Evolutionary conservation across 805 yeast genomes (phyloP).

Genomic region (Ogataea neopini): DNA sequence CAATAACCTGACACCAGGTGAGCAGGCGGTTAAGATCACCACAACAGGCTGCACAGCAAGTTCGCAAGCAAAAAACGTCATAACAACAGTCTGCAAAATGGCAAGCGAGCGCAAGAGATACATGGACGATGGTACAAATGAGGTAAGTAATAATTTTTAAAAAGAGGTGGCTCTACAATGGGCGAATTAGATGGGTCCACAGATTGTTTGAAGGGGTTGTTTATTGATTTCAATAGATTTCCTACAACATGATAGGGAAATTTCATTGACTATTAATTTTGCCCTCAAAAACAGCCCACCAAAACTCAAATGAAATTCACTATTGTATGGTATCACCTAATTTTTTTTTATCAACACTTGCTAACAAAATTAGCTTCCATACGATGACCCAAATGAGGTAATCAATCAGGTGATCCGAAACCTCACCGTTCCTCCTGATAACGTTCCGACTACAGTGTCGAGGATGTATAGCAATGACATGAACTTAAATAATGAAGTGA

Average conservation of each 20-base stretch:
- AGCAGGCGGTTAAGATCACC: not conserved
- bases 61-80: not conserved
- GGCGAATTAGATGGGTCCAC: not conserved
- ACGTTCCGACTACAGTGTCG: conserved; percentile 67
- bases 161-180: not conserved
- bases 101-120: conserved; percentile 28
- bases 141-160: conserved; percentile 18
- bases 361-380: conserved; percentile 26
- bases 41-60: conserved; percentile 1
- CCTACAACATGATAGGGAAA: no score
- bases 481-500: conserved; percentile 74
- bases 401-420: conserved; percentile 74
- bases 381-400: conserved; percentile 62
- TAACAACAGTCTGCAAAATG: conserved; percentile 9
- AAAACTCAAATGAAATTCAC: not conserved
- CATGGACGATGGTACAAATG: conserved; percentile 21
- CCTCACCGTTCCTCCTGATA: conserved; percentile 68
- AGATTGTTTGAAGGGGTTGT: not conserved
- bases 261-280: not conserved
- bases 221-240: not conserved
- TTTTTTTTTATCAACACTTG: not conserved
- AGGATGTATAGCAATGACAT: conserved; percentile 71
- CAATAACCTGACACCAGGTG: conserved; percentile 6
- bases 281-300: not conserved
- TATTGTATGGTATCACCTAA: not conserved